Evolutionary conservation across 768 basidiomycete species (phyloP).

Genomic region (Leccinum subgranulosum): DNA sequence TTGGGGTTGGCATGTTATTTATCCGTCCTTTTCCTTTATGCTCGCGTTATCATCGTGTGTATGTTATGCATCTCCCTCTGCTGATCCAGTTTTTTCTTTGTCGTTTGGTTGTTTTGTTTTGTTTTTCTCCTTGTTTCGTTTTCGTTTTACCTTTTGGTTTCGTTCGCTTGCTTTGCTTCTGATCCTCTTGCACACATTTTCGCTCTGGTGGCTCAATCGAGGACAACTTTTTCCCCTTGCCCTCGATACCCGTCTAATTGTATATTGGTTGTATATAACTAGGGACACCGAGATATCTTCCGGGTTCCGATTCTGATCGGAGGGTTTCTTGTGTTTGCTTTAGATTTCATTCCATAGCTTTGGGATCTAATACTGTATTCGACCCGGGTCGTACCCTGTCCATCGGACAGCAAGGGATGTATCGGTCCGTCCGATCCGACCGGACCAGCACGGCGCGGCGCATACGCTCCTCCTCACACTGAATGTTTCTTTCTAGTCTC

Average conservation of each 20-base stretch:
- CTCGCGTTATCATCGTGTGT: background rate
- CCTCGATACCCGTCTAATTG: background rate
- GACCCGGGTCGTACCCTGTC: too few relatives aligned
- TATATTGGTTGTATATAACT: constrained; percentile 1
- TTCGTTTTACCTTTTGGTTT: background rate
- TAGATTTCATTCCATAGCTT: too few relatives aligned
- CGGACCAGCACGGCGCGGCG: too few relatives aligned
- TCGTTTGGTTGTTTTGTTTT: background rate
- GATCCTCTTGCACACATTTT: background rate
- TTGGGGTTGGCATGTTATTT: background rate
- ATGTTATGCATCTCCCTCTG: background rate
- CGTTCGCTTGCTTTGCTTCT: background rate
- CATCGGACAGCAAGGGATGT: too few relatives aligned
- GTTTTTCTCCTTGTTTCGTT: background rate
- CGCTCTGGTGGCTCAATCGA: background rate
- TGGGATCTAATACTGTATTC: background rate
- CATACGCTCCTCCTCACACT: too few relatives aligned
- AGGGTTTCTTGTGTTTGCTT: too few relatives aligned
- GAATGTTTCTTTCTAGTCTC: too few relatives aligned
- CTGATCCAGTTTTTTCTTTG: background rate
- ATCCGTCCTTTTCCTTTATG: background rate
- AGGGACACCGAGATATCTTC: too few relatives aligned
- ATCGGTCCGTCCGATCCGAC: too few relatives aligned
- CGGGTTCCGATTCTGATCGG: too few relatives aligned
- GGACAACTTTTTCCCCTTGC: background rate